Evolutionary conservation across 345 rosid species (phyloP).

Genomic region (Brassica nigra): DNA sequence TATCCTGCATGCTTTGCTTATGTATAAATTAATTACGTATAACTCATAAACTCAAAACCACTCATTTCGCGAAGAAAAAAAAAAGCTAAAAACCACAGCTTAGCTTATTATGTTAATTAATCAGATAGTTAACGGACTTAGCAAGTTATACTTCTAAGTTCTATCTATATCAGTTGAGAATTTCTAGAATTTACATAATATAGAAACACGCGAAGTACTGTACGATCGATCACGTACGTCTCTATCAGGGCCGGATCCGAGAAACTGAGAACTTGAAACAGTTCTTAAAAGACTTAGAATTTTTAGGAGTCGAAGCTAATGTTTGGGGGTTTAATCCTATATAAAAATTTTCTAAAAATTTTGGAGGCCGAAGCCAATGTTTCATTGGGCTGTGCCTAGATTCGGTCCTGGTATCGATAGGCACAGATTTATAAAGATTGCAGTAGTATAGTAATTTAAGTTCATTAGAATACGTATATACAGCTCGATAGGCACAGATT

Average conservation of each 20-base stretch:
- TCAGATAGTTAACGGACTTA: background rate
- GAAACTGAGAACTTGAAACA: no score
- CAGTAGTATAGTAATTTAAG: background rate
- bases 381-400: no score
- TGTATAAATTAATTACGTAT: slow-evolving; percentile 1
- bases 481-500: slow-evolving; percentile 6
- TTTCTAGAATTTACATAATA: background rate
- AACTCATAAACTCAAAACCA: background rate
- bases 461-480: background rate
- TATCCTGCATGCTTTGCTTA: background rate
- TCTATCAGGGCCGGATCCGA: background rate
- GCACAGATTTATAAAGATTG: background rate
- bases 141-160: background rate
- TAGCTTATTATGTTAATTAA: background rate
- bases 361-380: no score
- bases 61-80: background rate
- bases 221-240: slow-evolving; percentile 1
- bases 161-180: background rate
- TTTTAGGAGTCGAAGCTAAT: no score
- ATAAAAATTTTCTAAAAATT: no score
- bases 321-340: no score
- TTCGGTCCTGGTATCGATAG: no score
- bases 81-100: background rate
- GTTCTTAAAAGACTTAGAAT: no score
- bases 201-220: background rate